Evolutionary conservation across 805 yeast species (phyloP).

Genomic region (Suhomyces pyralidae): DNA sequence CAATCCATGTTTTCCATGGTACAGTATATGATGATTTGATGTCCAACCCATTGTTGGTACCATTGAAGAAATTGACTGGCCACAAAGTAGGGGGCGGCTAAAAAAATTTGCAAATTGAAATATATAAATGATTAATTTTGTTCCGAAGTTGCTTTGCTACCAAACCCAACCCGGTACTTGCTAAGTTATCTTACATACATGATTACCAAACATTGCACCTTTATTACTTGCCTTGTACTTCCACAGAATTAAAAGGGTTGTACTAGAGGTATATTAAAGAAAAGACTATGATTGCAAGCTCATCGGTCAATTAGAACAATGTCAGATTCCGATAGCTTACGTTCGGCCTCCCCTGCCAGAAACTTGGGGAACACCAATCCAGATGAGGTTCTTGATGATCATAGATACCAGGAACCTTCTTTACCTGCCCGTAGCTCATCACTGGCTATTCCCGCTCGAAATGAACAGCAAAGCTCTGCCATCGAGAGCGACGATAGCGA

Average conservation of each 20-base stretch:
- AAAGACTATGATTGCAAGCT: conserved; percentile 7
- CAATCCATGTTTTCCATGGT: no score
- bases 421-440: conserved; percentile 22
- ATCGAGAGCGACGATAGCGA: conserved; percentile 6
- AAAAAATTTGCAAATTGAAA: neutral
- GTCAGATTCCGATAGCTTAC: conserved; percentile 42
- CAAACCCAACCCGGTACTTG: neutral
- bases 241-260: conserved; percentile 1
- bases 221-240: neutral
- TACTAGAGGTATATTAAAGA: neutral
- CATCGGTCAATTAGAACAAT: conserved; percentile 13
- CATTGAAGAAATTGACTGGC: no score
- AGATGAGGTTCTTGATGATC: conserved; percentile 39
- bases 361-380: conserved; percentile 19
- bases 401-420: conserved; percentile 34
- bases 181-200: conserved; percentile 2
- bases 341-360: conserved; percentile 24
- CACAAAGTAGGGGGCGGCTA: no score
- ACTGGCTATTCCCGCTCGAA: conserved; percentile 14
- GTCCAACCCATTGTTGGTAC: no score
- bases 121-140: neutral
- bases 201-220: conserved; percentile 4
- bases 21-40: no score
- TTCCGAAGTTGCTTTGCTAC: neutral
- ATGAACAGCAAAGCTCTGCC: conserved; percentile 6